Base-by-base conservation (phyloP, 2,329 filamentous ascomycete species). In the Trichophyton equinum region DNA sequence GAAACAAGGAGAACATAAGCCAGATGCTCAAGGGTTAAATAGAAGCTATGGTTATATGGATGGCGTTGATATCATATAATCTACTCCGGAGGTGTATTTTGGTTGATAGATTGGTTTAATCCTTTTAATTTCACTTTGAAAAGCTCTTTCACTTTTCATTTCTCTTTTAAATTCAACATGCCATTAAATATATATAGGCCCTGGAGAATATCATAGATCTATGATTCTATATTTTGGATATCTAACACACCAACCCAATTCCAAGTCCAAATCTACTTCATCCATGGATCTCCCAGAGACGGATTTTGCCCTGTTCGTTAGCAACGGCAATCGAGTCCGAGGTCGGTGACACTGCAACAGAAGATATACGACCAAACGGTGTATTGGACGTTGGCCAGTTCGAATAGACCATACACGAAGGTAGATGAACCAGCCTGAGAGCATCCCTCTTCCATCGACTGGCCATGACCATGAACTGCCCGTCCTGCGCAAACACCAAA, bases 361-460 rank as follows among this genome's bases (percentile, higher is more conserved):
- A 80, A 1, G 89, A 88, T 65, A 97, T 85, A 62, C 90, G 81
- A 0, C 94, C 94, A 63, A 99, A 75, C 0, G 91, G 91, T 61
- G 94, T 99, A 72, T 88, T 86, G 65, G 85, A 83, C 60, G 92
- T 99, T 25, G 94, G 94, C 94, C 94, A 99, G 75, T 99, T 99
- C 69, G 86, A 85, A 79, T 94, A 99, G 20, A 97, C 89, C 1
- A 91, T 96, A 73, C 91, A 96, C 67, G 84, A 91, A 0, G 92
- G 91, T 66, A 99, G 76, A 74, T 99, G 94, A 36, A 92, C 90
- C 65, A 99, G 76, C 69, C 88, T 82, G 72, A 99, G 76, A 0
- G 91, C 89, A 75, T 96, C 91, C 71, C 87, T 87, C 80, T 96
- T 95, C 81, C 88, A 88, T 64, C 83, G 83, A 74, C 89, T 95